A percentile compares a stretch with the other conserved stretches of the same genome.
phyloP scores from a whole-genome alignment of 176 grass and related monocot species.

The Chrysopogon serrulatus region DNA sequence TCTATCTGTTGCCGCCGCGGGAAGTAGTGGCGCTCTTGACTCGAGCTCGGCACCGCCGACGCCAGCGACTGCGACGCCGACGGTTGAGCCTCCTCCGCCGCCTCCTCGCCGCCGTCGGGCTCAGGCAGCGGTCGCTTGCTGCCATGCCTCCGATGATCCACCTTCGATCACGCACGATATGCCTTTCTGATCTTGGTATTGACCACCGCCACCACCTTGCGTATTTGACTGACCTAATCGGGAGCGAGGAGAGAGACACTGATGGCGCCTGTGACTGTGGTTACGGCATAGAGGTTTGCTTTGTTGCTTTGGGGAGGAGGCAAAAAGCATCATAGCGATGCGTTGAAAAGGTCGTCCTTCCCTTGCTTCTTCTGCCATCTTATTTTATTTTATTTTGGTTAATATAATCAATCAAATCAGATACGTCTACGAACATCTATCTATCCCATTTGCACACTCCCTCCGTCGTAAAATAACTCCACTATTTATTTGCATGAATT shows the following conservation, averaged over 20 bases:
- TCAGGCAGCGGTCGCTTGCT: conserved; percentile 68
- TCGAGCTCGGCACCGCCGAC: not conserved
- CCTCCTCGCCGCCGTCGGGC: conserved; percentile 1
- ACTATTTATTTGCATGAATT: too few species aligned
- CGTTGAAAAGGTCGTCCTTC: not conserved
- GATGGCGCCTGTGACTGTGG: not conserved
- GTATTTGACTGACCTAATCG: not conserved
- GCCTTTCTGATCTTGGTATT: not conserved
- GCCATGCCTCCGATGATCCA: conserved; percentile 64
- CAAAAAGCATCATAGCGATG: not conserved
- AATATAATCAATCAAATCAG: not conserved
- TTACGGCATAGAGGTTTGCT: not conserved
- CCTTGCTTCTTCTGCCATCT: not conserved
- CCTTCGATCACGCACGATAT: not conserved
- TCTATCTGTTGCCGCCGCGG: not conserved
- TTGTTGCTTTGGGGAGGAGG: not conserved
- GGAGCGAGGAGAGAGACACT: not conserved
- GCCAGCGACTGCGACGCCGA: not conserved
- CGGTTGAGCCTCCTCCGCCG: not conserved
- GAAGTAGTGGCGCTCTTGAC: not conserved
- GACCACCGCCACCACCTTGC: not conserved
- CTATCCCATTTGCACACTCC: not conserved
- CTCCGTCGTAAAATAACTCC: not conserved
- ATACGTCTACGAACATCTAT: not conserved
- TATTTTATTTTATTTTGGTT: not conserved